Evolutionary conservation across 768 basidiomycete species (phyloP).

Genomic region (Clitopilus hobsonii): DNA sequence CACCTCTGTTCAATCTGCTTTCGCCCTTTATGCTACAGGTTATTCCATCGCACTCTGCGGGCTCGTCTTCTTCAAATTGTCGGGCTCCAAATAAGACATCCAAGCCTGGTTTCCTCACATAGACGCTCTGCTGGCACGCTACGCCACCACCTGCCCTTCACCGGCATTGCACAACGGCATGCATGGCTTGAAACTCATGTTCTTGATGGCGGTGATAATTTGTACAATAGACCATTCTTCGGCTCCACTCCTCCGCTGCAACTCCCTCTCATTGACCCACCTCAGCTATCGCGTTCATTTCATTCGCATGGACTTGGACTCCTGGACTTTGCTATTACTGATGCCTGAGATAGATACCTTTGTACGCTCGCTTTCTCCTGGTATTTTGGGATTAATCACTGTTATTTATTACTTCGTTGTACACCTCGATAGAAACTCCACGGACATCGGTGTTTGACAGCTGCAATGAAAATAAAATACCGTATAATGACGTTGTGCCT

Average conservation of each 20-base stretch:
- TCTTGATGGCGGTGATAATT: neutral
- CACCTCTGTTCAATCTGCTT: too few species aligned
- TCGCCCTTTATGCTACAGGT: constrained; percentile 36
- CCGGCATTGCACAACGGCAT: neutral
- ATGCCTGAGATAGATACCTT: neutral
- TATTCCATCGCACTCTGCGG: constrained; percentile 87
- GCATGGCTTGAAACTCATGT: neutral
- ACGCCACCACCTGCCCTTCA: neutral
- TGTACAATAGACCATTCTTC: neutral
- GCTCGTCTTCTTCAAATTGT: constrained; percentile 80
- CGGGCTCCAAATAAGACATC: constrained; percentile 59
- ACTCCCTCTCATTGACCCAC: neutral
- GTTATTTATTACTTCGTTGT: neutral
- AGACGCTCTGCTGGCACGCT: too few species aligned
- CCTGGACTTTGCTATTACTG: neutral
- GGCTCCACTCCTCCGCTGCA: neutral
- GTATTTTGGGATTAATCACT: neutral
- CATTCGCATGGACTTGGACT: neutral
- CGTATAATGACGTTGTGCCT: too few species aligned
- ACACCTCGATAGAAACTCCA: neutral
- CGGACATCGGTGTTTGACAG: neutral
- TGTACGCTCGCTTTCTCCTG: neutral
- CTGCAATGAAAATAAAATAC: neutral
- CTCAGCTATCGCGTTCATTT: neutral
- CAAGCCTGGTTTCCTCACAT: too few species aligned